phyloP scores from a whole-genome alignment of 495 filamentous ascomycete genomes.

The Chaetomium fimeti region DNA sequence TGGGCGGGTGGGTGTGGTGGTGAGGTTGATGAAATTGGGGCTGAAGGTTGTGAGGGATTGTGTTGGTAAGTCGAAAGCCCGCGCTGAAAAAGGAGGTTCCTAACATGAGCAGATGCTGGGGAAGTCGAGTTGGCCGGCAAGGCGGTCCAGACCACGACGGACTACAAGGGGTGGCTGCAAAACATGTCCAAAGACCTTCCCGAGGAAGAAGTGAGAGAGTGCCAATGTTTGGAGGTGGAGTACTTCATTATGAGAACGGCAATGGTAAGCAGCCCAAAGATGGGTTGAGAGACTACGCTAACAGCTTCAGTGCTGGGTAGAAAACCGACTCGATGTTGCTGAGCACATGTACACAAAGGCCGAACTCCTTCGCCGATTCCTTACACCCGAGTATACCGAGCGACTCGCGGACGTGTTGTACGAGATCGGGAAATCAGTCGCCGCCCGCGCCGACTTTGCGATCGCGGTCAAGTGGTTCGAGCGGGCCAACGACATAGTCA shows the following conservation, averaged over 20 bases:
- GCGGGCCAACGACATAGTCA: constrained; percentile 60
- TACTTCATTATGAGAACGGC: constrained; percentile 70
- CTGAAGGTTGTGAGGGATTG: constrained; percentile 65
- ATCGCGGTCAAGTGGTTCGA: constrained; percentile 72
- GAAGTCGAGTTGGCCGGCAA: constrained; percentile 57
- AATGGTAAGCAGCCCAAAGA: constrained; percentile 52
- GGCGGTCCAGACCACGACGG: constrained; percentile 62
- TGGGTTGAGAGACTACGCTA: not conserved
- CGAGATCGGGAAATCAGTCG: constrained; percentile 65
- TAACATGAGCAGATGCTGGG: constrained; percentile 41
- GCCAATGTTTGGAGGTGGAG: constrained; percentile 53
- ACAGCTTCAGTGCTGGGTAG: constrained; percentile 62
- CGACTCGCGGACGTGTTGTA: constrained; percentile 69
- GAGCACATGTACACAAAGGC: constrained; percentile 71
- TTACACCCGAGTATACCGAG: constrained; percentile 57
- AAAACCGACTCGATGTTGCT: constrained; percentile 68
- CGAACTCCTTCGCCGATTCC: constrained; percentile 36
- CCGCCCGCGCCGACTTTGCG: constrained; percentile 50
- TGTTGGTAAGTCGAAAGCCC: constrained; percentile 51
- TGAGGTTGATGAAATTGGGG: constrained; percentile 63
- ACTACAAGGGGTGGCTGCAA: constrained; percentile 59
- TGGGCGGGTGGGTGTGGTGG: constrained; percentile 37
- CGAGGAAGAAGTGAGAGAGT: constrained; percentile 35
- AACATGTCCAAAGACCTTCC: constrained; percentile 32
- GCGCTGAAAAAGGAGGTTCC: not conserved